Percentiles rank a stretch among this genome's conserved stretches.
Conservation (phyloP, 108 stramenopile genomes). For the Mediolabrus comicus region DNA sequence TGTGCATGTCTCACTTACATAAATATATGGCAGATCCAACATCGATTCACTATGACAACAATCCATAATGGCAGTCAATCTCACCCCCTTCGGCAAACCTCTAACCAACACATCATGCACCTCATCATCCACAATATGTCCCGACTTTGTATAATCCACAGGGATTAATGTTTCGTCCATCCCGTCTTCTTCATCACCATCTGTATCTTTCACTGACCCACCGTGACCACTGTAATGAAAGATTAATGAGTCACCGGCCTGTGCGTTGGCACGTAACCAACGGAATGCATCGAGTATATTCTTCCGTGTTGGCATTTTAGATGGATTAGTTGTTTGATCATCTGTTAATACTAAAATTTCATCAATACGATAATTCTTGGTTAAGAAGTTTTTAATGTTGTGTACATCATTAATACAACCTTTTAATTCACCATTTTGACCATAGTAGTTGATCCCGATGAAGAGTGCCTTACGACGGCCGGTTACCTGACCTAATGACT, state of each 20-base stretch:
- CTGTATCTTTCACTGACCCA: conserved; percentile 37
- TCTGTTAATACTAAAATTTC: conserved; percentile 29
- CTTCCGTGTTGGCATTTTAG: conserved; percentile 13
- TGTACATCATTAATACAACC: conserved; percentile 42
- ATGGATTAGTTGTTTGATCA: conserved; percentile 14
- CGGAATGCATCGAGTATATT: conserved; percentile 34
- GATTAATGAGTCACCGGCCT: conserved; percentile 56
- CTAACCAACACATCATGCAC: conserved; percentile 49
- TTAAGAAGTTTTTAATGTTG: conserved; percentile 33
- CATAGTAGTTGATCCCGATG: conserved; percentile 41
- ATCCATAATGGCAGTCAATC: conserved; percentile 63
- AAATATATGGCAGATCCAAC: conserved; percentile 50
- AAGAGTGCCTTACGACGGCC: conserved; percentile 20
- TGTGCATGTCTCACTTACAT: no score
- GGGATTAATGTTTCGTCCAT: conserved; percentile 68
- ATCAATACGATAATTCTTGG: conserved; percentile 5
- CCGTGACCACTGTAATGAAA: conserved; percentile 67
- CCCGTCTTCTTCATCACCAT: conserved; percentile 53
- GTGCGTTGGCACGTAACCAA: conserved; percentile 6
- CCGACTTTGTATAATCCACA: conserved; percentile 57
- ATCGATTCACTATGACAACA: conserved; percentile 68
- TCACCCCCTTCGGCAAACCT: conserved; percentile 54
- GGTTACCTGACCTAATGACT: conserved; percentile 2
- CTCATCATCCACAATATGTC: conserved; percentile 61
- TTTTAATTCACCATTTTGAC: conserved; percentile 32